These are phyloP conservation scores for Rhodocollybia butyracea DNA, from an alignment of 768 basidiomycete species.

Conservation along the genomic window DNA sequence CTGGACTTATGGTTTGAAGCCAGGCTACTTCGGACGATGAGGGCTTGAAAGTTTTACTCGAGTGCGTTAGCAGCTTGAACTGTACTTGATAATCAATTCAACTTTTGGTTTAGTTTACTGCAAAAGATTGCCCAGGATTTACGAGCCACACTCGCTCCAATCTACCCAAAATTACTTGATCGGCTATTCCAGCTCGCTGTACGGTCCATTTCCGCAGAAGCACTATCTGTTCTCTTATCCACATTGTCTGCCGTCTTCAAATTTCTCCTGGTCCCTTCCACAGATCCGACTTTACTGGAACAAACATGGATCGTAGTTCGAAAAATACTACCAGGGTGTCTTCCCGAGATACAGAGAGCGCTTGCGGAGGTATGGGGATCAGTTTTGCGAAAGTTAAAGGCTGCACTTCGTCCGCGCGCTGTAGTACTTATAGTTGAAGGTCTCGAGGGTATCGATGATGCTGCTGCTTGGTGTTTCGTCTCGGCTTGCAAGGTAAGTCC, in stretches of 20 bases:
- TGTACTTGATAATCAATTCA: slow-evolving; percentile 11
- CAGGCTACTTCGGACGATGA: slow-evolving; percentile 66
- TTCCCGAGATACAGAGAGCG: slow-evolving; percentile 70
- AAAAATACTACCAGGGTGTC: slow-evolving; percentile 51
- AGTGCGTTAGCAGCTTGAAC: slow-evolving; percentile 40
- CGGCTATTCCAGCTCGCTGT: slow-evolving; percentile 56
- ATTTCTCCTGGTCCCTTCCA: slow-evolving; percentile 65
- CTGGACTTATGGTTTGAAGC: slow-evolving; percentile 61
- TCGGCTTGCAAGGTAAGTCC: slow-evolving; percentile 72
- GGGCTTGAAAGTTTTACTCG: slow-evolving; percentile 67
- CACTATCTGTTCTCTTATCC: slow-evolving; percentile 61
- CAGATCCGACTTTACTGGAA: slow-evolving; percentile 47
- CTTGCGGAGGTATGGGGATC: slow-evolving; percentile 88
- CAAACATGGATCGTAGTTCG: slow-evolving; percentile 60
- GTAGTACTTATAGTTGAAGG: slow-evolving; percentile 52
- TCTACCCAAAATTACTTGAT: slow-evolving; percentile 53
- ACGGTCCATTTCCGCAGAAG: slow-evolving; percentile 53
- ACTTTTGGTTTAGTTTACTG: slow-evolving; percentile 47
- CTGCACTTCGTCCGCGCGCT: slow-evolving; percentile 50
- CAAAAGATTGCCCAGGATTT: slow-evolving; percentile 80
- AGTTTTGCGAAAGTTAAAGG: slow-evolving; percentile 69
- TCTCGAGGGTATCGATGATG: slow-evolving; percentile 52
- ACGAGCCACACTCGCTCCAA: slow-evolving; percentile 68
- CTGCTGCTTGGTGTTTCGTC: slow-evolving; percentile 70
- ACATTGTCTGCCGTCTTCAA: slow-evolving; percentile 71